phyloP scores from a whole-genome alignment of 2,329 filamentous ascomycete species.

The Neonectria punicea region DNA sequence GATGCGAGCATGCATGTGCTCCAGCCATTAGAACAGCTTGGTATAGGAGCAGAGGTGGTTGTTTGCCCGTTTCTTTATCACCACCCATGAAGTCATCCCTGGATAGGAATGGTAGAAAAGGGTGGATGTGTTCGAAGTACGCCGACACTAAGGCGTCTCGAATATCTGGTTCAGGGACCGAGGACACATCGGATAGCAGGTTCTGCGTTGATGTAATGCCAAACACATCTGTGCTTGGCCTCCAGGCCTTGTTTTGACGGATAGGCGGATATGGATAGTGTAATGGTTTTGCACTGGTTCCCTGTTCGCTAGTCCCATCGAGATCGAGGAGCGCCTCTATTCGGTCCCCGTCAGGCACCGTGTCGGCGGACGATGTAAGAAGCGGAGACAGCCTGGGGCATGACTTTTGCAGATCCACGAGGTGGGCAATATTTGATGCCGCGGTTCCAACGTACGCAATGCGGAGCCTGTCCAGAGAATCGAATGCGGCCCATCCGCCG shows the following conservation, averaged over 20 bases:
- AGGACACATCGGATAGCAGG: slow-evolving; percentile 34
- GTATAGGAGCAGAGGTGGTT: slow-evolving; percentile 30
- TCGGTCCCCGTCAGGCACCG: background rate
- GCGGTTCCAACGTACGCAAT: slow-evolving; percentile 40
- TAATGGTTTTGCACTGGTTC: slow-evolving; percentile 8
- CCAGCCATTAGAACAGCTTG: slow-evolving; percentile 39
- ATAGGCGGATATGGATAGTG: slow-evolving; percentile 41
- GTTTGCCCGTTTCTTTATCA: slow-evolving; percentile 29
- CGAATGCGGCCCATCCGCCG: slow-evolving; percentile 39
- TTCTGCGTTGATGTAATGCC: slow-evolving; percentile 33
- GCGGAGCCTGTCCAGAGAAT: slow-evolving; percentile 37
- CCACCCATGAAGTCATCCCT: slow-evolving; percentile 34
- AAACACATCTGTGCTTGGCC: slow-evolving; percentile 27
- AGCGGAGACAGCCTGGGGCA: slow-evolving; percentile 29
- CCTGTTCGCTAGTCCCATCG: slow-evolving; percentile 23
- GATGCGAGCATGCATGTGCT: slow-evolving; percentile 38
- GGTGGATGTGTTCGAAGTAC: slow-evolving; percentile 40
- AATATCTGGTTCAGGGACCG: slow-evolving; percentile 35
- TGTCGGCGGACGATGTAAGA: slow-evolving; percentile 8
- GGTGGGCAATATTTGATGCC: slow-evolving; percentile 35
- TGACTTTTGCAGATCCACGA: slow-evolving; percentile 34
- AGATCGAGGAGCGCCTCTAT: slow-evolving; percentile 30
- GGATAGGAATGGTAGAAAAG: slow-evolving; percentile 35
- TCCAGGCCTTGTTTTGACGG: slow-evolving; percentile 35
- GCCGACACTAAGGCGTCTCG: slow-evolving; percentile 35